Percentiles rank a stretch among this genome's conserved stretches.
phyloP scores from a whole-genome alignment of 192 early-diverging fungal species.

The Coemansia sp. region DNA sequence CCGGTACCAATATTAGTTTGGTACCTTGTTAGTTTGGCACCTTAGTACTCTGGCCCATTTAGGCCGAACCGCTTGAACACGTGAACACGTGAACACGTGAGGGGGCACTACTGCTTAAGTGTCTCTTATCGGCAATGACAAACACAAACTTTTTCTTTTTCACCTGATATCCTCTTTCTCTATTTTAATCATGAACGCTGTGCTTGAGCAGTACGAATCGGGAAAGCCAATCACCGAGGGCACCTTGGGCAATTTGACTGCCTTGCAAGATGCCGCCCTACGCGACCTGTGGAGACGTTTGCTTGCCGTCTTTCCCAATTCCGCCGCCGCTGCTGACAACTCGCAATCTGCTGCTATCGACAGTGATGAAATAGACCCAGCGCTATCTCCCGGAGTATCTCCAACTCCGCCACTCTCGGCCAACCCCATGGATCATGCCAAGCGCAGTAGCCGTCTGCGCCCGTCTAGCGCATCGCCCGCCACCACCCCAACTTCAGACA shows the following conservation, averaged over 20 bases:
- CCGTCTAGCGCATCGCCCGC: conserved; percentile 5
- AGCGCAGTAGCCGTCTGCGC: conserved; percentile 28
- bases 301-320: conserved; percentile 32
- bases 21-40: too few relatives aligned
- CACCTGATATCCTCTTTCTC: background rate
- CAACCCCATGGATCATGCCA: background rate
- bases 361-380: conserved; percentile 7
- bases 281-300: conserved; percentile 61
- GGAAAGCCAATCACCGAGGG: conserved; percentile 53
- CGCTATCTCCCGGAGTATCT: background rate
- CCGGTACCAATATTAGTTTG: too few relatives aligned
- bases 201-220: conserved; percentile 47
- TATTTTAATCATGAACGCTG: conserved; percentile 24
- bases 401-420: conserved; percentile 1
- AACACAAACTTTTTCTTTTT: too few relatives aligned
- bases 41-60: background rate
- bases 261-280: conserved; percentile 49
- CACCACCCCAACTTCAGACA: conserved; percentile 9
- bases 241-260: conserved; percentile 56
- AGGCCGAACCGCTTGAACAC: background rate
- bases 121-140: too few relatives aligned
- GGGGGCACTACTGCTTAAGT: too few relatives aligned
- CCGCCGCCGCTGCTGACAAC: conserved; percentile 2
- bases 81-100: background rate
- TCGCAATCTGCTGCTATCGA: conserved; percentile 12